Base-by-base conservation (phyloP, 441 rosid genomes). In the Adansonia rubrostipa region DNA sequence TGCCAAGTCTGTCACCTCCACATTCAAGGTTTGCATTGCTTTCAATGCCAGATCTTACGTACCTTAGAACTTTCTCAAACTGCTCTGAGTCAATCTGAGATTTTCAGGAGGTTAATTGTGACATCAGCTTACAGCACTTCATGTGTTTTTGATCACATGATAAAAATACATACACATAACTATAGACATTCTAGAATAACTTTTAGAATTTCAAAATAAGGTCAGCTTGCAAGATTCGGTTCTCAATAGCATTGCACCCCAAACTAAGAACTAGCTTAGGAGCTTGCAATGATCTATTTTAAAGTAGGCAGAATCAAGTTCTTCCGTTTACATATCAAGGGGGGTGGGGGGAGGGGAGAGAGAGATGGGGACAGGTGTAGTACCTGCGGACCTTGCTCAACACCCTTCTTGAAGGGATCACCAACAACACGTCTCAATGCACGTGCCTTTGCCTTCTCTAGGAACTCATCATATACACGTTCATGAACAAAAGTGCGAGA, bases 361-460 rank as follows among this genome's bases (percentile, higher is more conserved):
- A 24, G 47, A 72, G 71, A 3, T 24, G 60, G 71, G 22, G 62
- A 1, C 33, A 28, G 33, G 33, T 28, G 33, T 28, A 28, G 33
- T 85, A 91, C 95, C 90, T 91, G 92, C 80, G 93, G 96, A 60
- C 93, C 95, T 85, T 91, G 93, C 54, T 91, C 93, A 11, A 86
- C 84, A 17, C 92, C 93, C 75, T 82, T 78, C 84, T 83, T 89
- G 86, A 91, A 91, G 68, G 95, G 95, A 85, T 92, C 94, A 0
- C 94, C 93, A 57, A 92, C 96, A n/a, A 80, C 71, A 14, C 92
- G 94, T 22, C 57, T 86, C 81, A 79, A 5, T 5, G 96, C 96
- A 14, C 90, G 93, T 2, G 88, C 91, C 79, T 86, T 92, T 33
- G 94, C 86, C 80, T 92, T 92, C 88, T 88, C 93, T 51, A 89